Percentiles rank a stretch among this genome's conserved stretches.
phyloP scores from a whole-genome alignment of 345 rosid species.

The Excoecaria cochinchinensis region DNA sequence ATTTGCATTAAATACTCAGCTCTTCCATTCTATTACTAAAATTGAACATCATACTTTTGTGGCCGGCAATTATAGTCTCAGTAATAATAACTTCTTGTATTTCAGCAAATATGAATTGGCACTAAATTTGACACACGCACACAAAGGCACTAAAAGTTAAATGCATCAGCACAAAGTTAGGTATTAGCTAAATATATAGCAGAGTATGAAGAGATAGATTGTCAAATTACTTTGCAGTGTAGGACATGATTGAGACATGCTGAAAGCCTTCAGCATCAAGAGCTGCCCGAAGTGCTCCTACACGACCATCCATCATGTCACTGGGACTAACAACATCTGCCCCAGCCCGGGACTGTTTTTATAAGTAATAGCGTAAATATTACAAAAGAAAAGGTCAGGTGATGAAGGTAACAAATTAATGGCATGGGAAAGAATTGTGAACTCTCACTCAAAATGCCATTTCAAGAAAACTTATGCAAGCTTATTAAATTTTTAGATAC shows the following conservation, averaged over 20 bases:
- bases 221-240: slow-evolving; percentile 77
- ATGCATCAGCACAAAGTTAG: too few relatives aligned
- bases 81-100: too few relatives aligned
- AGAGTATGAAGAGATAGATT: slow-evolving; percentile 1
- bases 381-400: slow-evolving; percentile 4
- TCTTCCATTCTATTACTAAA: too few relatives aligned
- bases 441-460: slow-evolving; percentile 8
- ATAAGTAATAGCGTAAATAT: slow-evolving; percentile 16
- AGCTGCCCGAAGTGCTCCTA: slow-evolving; percentile 80
- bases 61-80: too few relatives aligned
- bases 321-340: slow-evolving; percentile 99
- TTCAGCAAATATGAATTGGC: too few relatives aligned
- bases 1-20: too few relatives aligned
- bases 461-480: background rate
- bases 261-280: slow-evolving; percentile 93
- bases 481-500: background rate
- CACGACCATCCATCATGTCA: slow-evolving; percentile 99
- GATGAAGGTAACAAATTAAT: background rate
- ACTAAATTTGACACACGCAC: too few relatives aligned
- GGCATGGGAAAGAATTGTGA: background rate
- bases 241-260: slow-evolving; percentile 94
- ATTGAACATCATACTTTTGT: too few relatives aligned
- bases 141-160: too few relatives aligned
- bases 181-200: too few relatives aligned
- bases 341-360: slow-evolving; percentile 72